A percentile compares a stretch with the other conserved stretches of the same genome.
phyloP scores from a whole-genome alignment of 805 yeast genomes.

The Ogataea saltuana region DNA sequence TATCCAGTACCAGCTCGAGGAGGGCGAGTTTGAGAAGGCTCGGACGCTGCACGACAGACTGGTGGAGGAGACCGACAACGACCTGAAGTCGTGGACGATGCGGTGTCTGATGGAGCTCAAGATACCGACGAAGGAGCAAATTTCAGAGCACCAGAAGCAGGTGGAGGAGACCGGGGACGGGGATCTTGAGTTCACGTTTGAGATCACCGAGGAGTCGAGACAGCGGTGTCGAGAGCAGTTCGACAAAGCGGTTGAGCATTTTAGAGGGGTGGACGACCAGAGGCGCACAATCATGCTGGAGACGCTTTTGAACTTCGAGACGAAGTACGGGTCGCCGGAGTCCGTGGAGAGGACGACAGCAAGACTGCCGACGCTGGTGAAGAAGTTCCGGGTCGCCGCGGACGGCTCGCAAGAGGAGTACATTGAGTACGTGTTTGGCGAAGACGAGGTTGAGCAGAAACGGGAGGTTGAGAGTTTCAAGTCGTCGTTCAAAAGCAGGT shows the following conservation, averaged over 20 bases:
- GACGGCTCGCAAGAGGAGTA: conserved; percentile 55
- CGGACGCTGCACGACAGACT: conserved; percentile 49
- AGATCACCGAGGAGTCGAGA: conserved; percentile 45
- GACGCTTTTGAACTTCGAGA: conserved; percentile 66
- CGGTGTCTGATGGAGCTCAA: conserved; percentile 72
- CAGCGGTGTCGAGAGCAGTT: conserved; percentile 56
- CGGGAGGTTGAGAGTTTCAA: conserved; percentile 18
- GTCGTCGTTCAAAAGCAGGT: conserved; percentile 6
- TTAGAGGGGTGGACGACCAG: conserved; percentile 41
- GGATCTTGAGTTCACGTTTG: conserved; percentile 52
- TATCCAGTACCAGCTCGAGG: conserved; percentile 64
- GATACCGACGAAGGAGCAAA: conserved; percentile 56
- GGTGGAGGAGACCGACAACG: conserved; percentile 34
- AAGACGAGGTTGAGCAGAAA: neutral
- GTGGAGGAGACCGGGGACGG: conserved; percentile 30
- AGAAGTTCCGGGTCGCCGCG: conserved; percentile 40
- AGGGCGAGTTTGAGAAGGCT: conserved; percentile 55
- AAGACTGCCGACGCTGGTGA: conserved; percentile 57
- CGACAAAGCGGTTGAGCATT: conserved; percentile 49
- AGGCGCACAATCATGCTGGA: conserved; percentile 56
- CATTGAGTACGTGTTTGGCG: conserved; percentile 54
- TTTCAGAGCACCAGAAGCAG: conserved; percentile 36
- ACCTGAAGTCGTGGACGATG: conserved; percentile 56
- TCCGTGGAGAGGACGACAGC: conserved; percentile 38
- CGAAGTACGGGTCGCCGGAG: conserved; percentile 53